Base-by-base conservation (phyloP, 441 rosid genomes). In the Erysimum cheiri region DNA sequence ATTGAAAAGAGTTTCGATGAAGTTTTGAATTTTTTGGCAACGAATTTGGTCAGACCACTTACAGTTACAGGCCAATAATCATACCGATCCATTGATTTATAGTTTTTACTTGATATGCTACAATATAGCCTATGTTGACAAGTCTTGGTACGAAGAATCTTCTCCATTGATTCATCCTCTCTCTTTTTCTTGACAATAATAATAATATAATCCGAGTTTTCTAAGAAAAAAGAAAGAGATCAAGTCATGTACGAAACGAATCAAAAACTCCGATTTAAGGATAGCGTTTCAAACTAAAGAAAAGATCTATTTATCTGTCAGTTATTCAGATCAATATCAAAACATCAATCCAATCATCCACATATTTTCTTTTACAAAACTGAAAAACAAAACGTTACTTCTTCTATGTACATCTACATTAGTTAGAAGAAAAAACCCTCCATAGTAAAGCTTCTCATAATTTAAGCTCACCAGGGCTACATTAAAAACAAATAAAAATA, bases 41-140 rank as follows among this genome's bases (percentile, higher is more conserved):
- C 67, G 14, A 41, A 14, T 66, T 50, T 52, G 57, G 78, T 60
- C 50, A 74, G 69, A 53, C 63, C 41, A 60, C 29, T 60, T 33
- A 43, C 19, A 67, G 77, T 26, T 13, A n/a, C 63, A 67, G 50
- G 50, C 41, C 69, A 48, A 22, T 48, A 22, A 22, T 5, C 54
- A 67, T 35, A 53, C 4, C 33, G 13, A 67, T 60, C 57, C 50
- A 53, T 44, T 53, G 36, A 28, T 41, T 59, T 57, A 39, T 48
- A 39, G 36, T 39, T 72, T 72, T 72, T 64, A 57, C 76, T 72
- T 57, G 71, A 72, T 56, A 22, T 73, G 55, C 33, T 66, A 66
- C 62, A 12, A 33, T 19, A 5, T 50, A 59, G 40, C 61, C 29
- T 50, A 58, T 54, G 54, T 65, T 65, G 77, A 65, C 72, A 65